Conservation (phyloP, 2,329 filamentous ascomycete species). For the Zasmidium cellare region DNA sequence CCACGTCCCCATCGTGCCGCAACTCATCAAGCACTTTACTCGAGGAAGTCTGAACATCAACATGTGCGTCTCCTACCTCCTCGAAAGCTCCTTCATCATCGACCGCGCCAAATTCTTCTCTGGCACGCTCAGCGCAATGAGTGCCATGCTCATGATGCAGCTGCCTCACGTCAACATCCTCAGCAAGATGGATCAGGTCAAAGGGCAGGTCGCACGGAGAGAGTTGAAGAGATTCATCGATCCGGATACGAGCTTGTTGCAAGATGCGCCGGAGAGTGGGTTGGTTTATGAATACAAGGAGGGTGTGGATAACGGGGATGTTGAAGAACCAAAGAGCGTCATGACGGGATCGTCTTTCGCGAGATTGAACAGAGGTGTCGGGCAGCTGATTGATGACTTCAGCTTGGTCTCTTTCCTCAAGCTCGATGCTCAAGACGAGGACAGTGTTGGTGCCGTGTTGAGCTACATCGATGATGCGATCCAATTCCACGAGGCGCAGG, state of each 20-base stretch:
- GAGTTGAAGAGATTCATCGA: slow-evolving; percentile 89
- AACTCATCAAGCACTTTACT: slow-evolving; percentile 77
- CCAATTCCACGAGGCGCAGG: slow-evolving; percentile 90
- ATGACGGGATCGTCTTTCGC: slow-evolving; percentile 83
- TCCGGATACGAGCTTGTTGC: slow-evolving; percentile 77
- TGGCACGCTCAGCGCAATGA: slow-evolving; percentile 94
- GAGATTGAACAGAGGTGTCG: slow-evolving; percentile 82
- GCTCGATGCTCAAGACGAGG: slow-evolving; percentile 85
- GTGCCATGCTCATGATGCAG: slow-evolving; percentile 97
- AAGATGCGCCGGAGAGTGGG: slow-evolving; percentile 69
- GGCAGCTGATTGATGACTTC: slow-evolving; percentile 90
- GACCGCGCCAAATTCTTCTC: slow-evolving; percentile 98
- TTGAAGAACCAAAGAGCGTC: slow-evolving; percentile 63
- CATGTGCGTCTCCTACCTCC: slow-evolving; percentile 88
- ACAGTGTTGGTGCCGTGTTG: slow-evolving; percentile 79
- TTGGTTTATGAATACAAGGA: slow-evolving; percentile 41
- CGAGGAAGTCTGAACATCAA: slow-evolving; percentile 83
- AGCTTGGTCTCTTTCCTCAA: slow-evolving; percentile 96
- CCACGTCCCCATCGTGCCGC: slow-evolving; percentile 88
- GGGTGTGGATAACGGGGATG: slow-evolving; percentile 54
- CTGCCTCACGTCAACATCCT: slow-evolving; percentile 95
- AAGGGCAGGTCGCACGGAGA: slow-evolving; percentile 81
- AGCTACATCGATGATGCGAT: slow-evolving; percentile 95
- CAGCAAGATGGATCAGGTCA: slow-evolving; percentile 96
- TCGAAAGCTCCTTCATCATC: slow-evolving; percentile 93